Percentiles rank a stretch among this genome's conserved stretches.
Conservation (phyloP, 2,329 filamentous ascomycete species). For the Paraphaeosphaeria minitans region DNA sequence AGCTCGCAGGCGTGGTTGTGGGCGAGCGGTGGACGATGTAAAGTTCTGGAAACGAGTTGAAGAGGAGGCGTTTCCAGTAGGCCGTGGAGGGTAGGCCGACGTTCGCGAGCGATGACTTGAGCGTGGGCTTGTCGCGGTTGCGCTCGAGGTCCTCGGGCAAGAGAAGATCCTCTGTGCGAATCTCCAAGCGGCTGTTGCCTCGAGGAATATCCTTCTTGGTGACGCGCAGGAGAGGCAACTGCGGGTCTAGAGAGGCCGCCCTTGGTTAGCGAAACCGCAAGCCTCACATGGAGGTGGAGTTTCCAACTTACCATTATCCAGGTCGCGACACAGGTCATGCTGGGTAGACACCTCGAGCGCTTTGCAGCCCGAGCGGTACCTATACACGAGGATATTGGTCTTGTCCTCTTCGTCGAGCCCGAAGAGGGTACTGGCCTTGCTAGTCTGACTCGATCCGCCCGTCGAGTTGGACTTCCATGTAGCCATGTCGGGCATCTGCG, state of each 20-base stretch:
- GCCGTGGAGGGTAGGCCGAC: slow-evolving; percentile 52
- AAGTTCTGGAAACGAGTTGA: slow-evolving; percentile 54
- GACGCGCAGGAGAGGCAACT: slow-evolving; percentile 48
- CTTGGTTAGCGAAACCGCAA: slow-evolving; percentile 23
- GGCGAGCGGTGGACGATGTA: slow-evolving; percentile 54
- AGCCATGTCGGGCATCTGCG: slow-evolving; percentile 37
- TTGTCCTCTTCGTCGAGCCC: slow-evolving; percentile 51
- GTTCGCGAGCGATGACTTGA: slow-evolving; percentile 54
- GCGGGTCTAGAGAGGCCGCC: slow-evolving; percentile 44
- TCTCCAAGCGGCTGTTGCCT: slow-evolving; percentile 52
- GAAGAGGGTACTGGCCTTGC: slow-evolving; percentile 50
- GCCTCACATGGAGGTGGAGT: not conserved
- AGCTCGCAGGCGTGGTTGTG: slow-evolving; percentile 40
- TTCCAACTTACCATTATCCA: slow-evolving; percentile 43
- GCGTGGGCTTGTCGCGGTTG: slow-evolving; percentile 52
- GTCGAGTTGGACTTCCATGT: slow-evolving; percentile 53
- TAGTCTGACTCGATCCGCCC: slow-evolving; percentile 43
- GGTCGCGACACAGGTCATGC: slow-evolving; percentile 49
- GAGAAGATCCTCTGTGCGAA: slow-evolving; percentile 53
- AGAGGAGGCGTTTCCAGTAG: slow-evolving; percentile 53
- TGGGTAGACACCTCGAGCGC: slow-evolving; percentile 51
- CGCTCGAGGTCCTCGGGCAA: slow-evolving; percentile 39
- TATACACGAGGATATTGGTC: slow-evolving; percentile 53
- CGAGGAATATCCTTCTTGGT: slow-evolving; percentile 55
- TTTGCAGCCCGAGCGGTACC: slow-evolving; percentile 49